These are phyloP conservation scores for Begonia peltatifolia DNA, from an alignment of 306 rosid genomes.

Conservation along the genomic window DNA sequence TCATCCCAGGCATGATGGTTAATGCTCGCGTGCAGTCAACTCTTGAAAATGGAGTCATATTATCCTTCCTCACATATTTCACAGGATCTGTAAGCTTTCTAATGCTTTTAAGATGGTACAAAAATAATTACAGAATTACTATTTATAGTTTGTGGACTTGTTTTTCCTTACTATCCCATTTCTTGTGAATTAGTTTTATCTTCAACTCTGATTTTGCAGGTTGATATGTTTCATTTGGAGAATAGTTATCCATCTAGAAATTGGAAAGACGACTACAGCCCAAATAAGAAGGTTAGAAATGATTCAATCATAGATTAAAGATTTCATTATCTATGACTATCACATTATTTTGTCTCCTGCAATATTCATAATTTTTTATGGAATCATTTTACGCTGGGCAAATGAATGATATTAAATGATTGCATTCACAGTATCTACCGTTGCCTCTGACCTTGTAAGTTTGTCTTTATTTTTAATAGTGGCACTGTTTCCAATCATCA, in stretches of 20 bases:
- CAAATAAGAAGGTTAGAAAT: conserved; percentile 54
- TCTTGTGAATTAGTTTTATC: conserved; percentile 1
- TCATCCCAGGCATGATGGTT: conserved; percentile 91
- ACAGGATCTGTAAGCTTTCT: conserved; percentile 78
- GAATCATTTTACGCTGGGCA: too few relatives aligned
- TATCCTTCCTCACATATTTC: conserved; percentile 84
- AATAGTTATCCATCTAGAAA: conserved; percentile 36
- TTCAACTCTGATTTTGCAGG: conserved; percentile 31
- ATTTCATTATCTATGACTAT: too few relatives aligned
- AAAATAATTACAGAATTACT: too few relatives aligned
- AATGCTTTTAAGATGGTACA: neutral
- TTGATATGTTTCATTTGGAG: conserved; percentile 78
- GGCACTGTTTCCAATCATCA: too few relatives aligned
- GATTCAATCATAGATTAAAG: too few relatives aligned
- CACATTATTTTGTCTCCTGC: too few relatives aligned
- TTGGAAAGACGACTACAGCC: conserved; percentile 60
- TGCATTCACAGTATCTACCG: too few relatives aligned
- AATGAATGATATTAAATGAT: too few relatives aligned
- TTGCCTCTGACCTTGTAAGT: too few relatives aligned
- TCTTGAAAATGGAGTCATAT: conserved; percentile 85
- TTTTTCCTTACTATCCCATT: neutral
- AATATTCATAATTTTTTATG: too few relatives aligned
- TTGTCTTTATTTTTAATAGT: too few relatives aligned
- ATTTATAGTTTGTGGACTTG: too few relatives aligned
- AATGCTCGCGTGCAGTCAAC: conserved; percentile 67